These are phyloP conservation scores for Populus simonii DNA, from an alignment of 345 rosid genomes.

Conservation along the genomic window DNA sequence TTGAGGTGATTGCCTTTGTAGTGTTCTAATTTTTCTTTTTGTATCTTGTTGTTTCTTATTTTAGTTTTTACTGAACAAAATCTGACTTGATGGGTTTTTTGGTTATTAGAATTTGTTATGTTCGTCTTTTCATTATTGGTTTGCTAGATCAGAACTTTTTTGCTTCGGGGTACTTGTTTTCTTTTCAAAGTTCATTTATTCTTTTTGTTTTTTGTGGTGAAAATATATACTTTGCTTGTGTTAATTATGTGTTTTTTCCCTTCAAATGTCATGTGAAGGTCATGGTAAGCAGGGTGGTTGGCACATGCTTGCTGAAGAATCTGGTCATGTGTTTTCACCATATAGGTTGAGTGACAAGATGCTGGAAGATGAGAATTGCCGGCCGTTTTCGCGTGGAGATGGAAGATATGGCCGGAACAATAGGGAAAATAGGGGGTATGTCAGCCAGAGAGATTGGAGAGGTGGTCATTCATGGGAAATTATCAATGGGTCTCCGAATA, in stretches of 20 bases:
- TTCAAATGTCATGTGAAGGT: constrained; percentile 55
- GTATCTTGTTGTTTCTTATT: not conserved
- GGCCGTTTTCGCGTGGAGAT: constrained; percentile 56
- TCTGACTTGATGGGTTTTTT: not conserved
- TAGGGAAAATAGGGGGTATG: constrained; percentile 63
- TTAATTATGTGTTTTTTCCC: constrained; percentile 26
- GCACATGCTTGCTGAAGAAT: constrained; percentile 62
- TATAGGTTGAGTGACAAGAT: constrained; percentile 54
- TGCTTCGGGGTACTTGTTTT: not conserved
- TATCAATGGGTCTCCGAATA: constrained; percentile 55
- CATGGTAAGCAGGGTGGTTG: constrained; percentile 88
- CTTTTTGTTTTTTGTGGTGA: not conserved
- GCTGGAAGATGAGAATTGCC: constrained; percentile 53
- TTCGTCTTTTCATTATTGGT: not conserved
- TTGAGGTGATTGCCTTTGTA: not conserved
- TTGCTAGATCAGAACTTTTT: constrained; percentile 6
- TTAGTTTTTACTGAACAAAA: not conserved
- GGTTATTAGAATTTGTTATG: not conserved
- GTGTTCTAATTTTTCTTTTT: not conserved
- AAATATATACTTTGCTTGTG: constrained; percentile 18
- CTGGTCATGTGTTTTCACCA: constrained; percentile 58
- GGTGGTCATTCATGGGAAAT: constrained; percentile 59
- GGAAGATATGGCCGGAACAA: constrained; percentile 61
- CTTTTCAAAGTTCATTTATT: not conserved
- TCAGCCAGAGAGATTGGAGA: constrained; percentile 71